Percentiles rank a stretch among this genome's conserved stretches.
These are phyloP conservation scores for Pseudocercospora ulei DNA, from an alignment of 2,329 filamentous ascomycete genomes.

Conservation along the genomic window DNA sequence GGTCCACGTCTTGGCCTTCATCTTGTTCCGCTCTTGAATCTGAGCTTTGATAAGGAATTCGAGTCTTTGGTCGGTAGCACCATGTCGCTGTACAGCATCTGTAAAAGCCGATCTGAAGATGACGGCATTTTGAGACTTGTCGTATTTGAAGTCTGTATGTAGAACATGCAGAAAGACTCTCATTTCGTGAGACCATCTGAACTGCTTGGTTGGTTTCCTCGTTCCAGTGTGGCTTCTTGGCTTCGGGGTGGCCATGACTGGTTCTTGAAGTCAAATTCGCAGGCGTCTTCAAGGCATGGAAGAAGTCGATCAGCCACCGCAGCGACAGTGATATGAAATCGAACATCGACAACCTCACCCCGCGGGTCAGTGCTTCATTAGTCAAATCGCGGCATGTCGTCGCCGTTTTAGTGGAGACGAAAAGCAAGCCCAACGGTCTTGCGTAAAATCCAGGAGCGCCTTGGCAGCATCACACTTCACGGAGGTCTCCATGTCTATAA, in stretches of 20 bases:
- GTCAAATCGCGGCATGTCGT: slow-evolving; percentile 1
- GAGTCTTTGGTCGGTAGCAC: background rate
- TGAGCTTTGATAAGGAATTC: background rate
- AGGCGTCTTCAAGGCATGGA: no score
- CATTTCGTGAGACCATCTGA: background rate
- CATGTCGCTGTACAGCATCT: background rate
- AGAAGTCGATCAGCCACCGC: background rate
- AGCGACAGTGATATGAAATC: background rate
- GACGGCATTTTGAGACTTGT: background rate
- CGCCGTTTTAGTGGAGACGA: background rate
- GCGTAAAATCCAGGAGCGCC: background rate
- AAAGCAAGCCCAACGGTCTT: slow-evolving; percentile 1
- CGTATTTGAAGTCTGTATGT: background rate
- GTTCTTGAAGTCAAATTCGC: no score
- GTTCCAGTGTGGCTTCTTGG: background rate
- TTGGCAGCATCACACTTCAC: background rate
- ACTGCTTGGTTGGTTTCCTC: background rate
- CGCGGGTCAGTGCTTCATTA: slow-evolving; percentile 4
- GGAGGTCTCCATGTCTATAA: slow-evolving; percentile 6
- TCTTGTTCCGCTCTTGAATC: slow-evolving; percentile 2
- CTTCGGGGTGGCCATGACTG: background rate
- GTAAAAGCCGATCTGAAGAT: background rate
- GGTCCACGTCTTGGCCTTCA: background rate
- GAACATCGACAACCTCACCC: background rate
- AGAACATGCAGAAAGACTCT: background rate